Evolutionary conservation across 352 stramenopile genomes (phyloP).

Genomic region (Phytophthora aleatoria): DNA sequence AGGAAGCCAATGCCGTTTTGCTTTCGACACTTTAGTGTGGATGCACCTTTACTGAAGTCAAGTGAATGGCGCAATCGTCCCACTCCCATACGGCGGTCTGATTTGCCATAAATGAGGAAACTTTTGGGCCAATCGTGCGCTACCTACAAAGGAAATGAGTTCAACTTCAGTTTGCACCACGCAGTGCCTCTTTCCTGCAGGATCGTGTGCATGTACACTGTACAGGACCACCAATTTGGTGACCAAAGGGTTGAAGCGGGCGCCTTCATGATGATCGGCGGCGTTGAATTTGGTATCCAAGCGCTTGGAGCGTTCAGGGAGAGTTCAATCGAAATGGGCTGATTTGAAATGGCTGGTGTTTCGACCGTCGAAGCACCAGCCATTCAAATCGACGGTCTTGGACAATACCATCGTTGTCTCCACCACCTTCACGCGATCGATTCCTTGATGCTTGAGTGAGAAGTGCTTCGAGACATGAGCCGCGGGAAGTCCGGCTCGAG

Average conservation of each 20-base stretch:
- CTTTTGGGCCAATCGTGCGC: constrained; percentile 20
- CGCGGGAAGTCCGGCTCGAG: constrained; percentile 27
- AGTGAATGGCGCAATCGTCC: constrained; percentile 39
- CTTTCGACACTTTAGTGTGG: constrained; percentile 17
- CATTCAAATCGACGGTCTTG: background rate
- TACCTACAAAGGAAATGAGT: background rate
- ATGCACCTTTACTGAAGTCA: constrained; percentile 28
- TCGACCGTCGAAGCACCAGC: background rate
- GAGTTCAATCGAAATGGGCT: constrained; percentile 10
- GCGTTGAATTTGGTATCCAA: background rate
- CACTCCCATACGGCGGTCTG: constrained; percentile 11
- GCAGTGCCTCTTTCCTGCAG: constrained; percentile 10
- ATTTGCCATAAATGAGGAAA: constrained; percentile 11
- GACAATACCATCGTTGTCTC: constrained; percentile 2
- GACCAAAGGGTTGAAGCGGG: constrained; percentile 11
- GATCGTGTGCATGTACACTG: constrained; percentile 11
- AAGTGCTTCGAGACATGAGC: constrained; percentile 32
- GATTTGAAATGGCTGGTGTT: background rate
- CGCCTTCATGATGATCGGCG: background rate
- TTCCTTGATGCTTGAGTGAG: constrained; percentile 15
- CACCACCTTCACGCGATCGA: background rate
- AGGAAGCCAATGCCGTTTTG: constrained; percentile 1
- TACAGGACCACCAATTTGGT: background rate
- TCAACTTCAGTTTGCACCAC: constrained; percentile 2
- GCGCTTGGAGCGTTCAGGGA: constrained; percentile 13